Base-by-base conservation (phyloP, 2,329 filamentous ascomycete genomes). In the Penicillium decumbens region DNA sequence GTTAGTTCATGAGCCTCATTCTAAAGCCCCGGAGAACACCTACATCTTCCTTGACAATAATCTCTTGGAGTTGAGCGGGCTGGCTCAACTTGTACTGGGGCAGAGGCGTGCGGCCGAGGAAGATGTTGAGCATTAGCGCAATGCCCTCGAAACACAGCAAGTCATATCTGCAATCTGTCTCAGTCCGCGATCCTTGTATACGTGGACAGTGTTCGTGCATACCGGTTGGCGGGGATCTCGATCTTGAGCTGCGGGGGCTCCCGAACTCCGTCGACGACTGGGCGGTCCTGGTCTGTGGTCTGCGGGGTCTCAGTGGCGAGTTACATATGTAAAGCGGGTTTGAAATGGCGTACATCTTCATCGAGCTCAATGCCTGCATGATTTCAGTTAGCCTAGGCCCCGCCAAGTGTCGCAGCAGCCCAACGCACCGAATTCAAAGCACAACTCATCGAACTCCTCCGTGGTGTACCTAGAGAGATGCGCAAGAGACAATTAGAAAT, bases 121-220 rank as follows among this genome's bases (percentile, higher is more conserved):
- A 97, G 72, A 97, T 88, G 72, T 95, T 95, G 61, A 97, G 81
- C 80, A 95, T 95, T 70, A 95, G 81, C 59, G 89, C 87, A 68
- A 97, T 95, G 54, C 92, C 92, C 76, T 97, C 93, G 75, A 95
- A 95, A 75, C 92, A 97, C 48, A 98, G 83, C 85, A 97, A 90
- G 66, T 97, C 83, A 78, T 86, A 87, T 73, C 81, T 75, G 56
- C 24, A 40, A 27, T 45, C 13, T 10, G 6, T 50, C 50, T 68
- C 52, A 69, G 58, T 60, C 50, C 53, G 48, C 33, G 32, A 24
- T 32, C n/a, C 46, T 38, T 24, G 39, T 35, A 42, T 32, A 27
- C n/a, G 32, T 13, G 35, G 6, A 13, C 37, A 27, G 20, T 39
- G 13, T 27, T 46, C 45, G 28, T 27, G 62, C 84, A 74, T 84